Percentiles rank a stretch among this genome's conserved stretches.
Evolutionary conservation across 2,329 filamentous ascomycete genomes (phyloP).

Genomic region (Emmonsia crescens): DNA sequence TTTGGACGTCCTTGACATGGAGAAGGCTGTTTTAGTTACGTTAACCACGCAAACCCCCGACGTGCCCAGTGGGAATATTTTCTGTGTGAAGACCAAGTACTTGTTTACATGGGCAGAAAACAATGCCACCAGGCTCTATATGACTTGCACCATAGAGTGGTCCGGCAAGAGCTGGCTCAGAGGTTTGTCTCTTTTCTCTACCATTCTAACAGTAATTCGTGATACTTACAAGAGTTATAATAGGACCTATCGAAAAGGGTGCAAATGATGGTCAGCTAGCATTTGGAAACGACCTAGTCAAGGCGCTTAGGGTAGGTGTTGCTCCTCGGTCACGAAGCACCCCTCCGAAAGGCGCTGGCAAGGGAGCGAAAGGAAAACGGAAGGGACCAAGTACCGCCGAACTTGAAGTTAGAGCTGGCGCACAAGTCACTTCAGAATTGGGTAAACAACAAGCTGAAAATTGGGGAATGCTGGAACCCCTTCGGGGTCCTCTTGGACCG

Average conservation of each 20-base stretch:
- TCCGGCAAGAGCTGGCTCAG: slow-evolving; percentile 96
- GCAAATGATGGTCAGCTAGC: slow-evolving; percentile 78
- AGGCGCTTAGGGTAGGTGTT: slow-evolving; percentile 62
- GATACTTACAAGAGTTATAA: slow-evolving; percentile 20
- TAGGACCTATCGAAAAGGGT: slow-evolving; percentile 91
- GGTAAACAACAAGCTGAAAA: slow-evolving; percentile 35
- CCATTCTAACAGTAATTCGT: not conserved
- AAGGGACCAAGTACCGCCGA: slow-evolving; percentile 44
- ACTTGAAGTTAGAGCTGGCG: slow-evolving; percentile 34
- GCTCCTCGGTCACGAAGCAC: slow-evolving; percentile 49
- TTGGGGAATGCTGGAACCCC: slow-evolving; percentile 76
- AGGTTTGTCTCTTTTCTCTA: slow-evolving; percentile 44
- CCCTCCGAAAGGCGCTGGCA: slow-evolving; percentile 38
- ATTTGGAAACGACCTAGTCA: slow-evolving; percentile 71
- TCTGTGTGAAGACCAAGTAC: slow-evolving; percentile 85
- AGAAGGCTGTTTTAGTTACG: slow-evolving; percentile 74
- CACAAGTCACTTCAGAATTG: slow-evolving; percentile 33
- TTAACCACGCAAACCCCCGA: slow-evolving; percentile 84
- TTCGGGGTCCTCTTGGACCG: slow-evolving; percentile 59
- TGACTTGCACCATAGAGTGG: slow-evolving; percentile 92
- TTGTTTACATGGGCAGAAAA: slow-evolving; percentile 86
- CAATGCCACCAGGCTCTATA: slow-evolving; percentile 72
- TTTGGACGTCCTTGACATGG: slow-evolving; percentile 74
- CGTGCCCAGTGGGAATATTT: slow-evolving; percentile 86
- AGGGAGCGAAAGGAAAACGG: slow-evolving; percentile 46